Evolutionary conservation across 345 rosid species (phyloP).

Genomic region (Aurinia saxatilis): DNA sequence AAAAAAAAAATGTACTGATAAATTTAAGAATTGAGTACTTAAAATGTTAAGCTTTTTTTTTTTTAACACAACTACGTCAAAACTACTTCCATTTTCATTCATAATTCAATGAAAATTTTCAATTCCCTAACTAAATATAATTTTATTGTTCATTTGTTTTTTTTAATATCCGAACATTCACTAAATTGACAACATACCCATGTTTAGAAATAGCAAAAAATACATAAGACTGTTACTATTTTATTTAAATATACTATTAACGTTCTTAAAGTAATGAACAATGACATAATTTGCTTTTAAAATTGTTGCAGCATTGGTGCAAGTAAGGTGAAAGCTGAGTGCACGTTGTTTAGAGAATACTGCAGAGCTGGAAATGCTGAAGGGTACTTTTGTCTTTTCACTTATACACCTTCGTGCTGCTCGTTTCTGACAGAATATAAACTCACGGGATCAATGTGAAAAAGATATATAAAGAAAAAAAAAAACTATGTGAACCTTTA

Average conservation of each 20-base stretch:
- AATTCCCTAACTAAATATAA: no score
- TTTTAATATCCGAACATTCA: no score
- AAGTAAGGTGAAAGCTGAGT: constrained; percentile 83
- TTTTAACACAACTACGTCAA: no score
- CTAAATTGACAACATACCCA: no score
- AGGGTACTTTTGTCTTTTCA: constrained; percentile 49
- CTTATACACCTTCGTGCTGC: background rate
- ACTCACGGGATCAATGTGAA: background rate
- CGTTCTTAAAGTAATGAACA: background rate
- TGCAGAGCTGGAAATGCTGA: constrained; percentile 75
- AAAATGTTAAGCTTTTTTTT: no score
- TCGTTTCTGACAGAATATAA: background rate
- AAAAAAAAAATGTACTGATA: no score
- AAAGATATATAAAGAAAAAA: background rate
- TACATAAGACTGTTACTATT: background rate
- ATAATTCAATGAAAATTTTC: no score
- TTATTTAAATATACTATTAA: background rate
- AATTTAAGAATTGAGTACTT: no score
- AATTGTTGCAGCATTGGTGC: constrained; percentile 80
- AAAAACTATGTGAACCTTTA: background rate
- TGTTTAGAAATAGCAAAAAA: no score
- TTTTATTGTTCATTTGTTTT: no score
- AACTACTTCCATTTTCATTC: no score
- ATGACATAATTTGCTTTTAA: background rate
- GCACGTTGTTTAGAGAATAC: constrained; percentile 74